phyloP scores from a whole-genome alignment of 176 grass and related monocot genomes.

The Oryza punctata region DNA sequence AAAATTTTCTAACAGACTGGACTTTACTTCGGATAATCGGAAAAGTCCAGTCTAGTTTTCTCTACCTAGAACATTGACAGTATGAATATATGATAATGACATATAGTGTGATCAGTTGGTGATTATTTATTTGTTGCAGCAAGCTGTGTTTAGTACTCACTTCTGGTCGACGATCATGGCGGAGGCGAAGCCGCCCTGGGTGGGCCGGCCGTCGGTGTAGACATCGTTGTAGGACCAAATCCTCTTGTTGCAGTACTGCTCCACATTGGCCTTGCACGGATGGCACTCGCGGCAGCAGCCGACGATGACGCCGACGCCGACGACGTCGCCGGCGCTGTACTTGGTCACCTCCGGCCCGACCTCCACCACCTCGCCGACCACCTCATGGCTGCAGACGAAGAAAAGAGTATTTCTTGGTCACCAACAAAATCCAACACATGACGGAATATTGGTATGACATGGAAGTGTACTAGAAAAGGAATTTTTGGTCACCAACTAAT shows the following conservation, averaged over 20 bases:
- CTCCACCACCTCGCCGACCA: conserved; percentile 90
- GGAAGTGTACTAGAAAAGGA: not conserved
- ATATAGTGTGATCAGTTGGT: not conserved
- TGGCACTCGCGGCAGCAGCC: conserved; percentile 81
- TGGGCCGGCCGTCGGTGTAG: conserved; percentile 80
- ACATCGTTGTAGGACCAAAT: conserved; percentile 98
- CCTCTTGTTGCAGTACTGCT: conserved; percentile 96
- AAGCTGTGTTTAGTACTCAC: conserved; percentile 47
- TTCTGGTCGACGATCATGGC: conserved; percentile 91
- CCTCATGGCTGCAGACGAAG: conserved; percentile 67
- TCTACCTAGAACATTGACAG: not conserved
- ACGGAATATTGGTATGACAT: not conserved
- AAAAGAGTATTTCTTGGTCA: not conserved
- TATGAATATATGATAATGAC: not conserved
- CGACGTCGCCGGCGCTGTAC: conserved; percentile 53
- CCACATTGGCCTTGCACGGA: conserved; percentile 77
- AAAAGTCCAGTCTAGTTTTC: not conserved
- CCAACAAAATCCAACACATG: not conserved
- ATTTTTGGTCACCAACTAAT: not conserved
- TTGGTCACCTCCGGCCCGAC: conserved; percentile 66
- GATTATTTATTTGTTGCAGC: not conserved
- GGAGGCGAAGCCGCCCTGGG: conserved; percentile 84
- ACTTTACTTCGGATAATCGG: not conserved
- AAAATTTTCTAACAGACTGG: not conserved
- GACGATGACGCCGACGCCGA: conserved; percentile 74